Evolutionary conservation across 2,329 filamentous ascomycete genomes (phyloP), one percentile per base, ranked within the genome.

Genomic region (Cladophialophora yegresii): DNA sequence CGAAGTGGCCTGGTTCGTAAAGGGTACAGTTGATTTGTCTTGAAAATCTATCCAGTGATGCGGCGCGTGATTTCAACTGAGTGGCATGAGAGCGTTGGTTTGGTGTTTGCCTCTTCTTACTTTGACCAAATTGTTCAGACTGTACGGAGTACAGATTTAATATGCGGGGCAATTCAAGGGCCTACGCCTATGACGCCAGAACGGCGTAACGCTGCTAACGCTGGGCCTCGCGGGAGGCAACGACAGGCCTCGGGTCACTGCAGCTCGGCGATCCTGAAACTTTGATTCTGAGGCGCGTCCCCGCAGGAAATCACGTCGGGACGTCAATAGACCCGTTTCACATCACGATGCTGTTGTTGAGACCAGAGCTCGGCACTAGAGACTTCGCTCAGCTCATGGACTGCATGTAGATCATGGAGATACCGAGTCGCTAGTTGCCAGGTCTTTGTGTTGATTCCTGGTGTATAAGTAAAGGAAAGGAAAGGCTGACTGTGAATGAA

Each of bases 191-290:
- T 43, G 36, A 43, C 36, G 36, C 36, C 36, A 43, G 36, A 43
- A 40, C 9, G 20, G 20, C 3, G 23, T 50, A 28, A 50, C 16
- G 47, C 47, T 23, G 20, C 45, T 49, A 20, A 22, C 45, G 8
- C 47, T 13, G 23, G 3, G 6, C 26, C 26, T 28, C 12, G 2
- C 8, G 10, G 40, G 9, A 20, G 47, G 13, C 47, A 23, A 12
- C 23, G 4, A 23, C 10, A 22, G 47, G 47, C 47, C 16, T 26
- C 20, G 47, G 47, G 20, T 22, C 12, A 43, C 40, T 43, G 40
- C 40, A 43, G 40, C n/a, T 9, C 47, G 47, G 47, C 22, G 47
- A 12, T 50, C 47, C 47, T 50, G 47, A 50, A 50, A 50, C 47
- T 50, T 28, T 50, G 47, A 28, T 50, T 50, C 22, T 13, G 20